Conservation (phyloP, 73 alveolate species). For the Tetrahymena malaccensis region DNA sequence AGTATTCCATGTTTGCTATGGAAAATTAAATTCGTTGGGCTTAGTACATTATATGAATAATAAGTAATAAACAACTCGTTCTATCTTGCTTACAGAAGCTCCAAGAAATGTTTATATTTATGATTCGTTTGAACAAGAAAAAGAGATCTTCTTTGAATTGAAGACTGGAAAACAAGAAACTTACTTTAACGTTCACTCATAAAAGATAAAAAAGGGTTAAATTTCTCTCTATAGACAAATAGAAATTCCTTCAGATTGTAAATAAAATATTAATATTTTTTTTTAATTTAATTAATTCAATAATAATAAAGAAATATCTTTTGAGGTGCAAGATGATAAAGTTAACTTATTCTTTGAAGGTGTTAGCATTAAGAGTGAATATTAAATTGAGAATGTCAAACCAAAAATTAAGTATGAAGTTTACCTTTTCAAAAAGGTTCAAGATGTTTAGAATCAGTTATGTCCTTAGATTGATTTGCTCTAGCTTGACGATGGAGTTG, state of each 20-base stretch:
- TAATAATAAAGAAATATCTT: background rate
- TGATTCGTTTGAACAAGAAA: background rate
- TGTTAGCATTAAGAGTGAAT: background rate
- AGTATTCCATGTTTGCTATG: background rate
- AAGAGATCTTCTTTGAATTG: background rate
- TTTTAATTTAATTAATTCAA: background rate
- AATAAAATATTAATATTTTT: background rate
- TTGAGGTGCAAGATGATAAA: background rate
- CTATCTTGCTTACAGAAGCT: background rate
- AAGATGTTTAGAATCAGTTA: background rate
- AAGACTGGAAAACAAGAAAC: background rate
- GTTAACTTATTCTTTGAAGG: background rate
- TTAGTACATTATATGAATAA: background rate
- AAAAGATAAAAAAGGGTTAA: background rate
- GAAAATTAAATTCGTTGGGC: background rate
- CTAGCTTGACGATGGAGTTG: background rate
- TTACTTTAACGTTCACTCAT: background rate
- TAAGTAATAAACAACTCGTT: background rate
- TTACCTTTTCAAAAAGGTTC: background rate
- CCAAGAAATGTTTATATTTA: background rate
- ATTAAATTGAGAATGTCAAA: background rate
- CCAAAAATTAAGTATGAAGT: background rate
- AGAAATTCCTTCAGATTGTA: background rate
- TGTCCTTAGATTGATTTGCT: background rate
- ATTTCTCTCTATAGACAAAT: background rate